Evolutionary conservation across 768 basidiomycete genomes (phyloP).

Genomic region (Pleurotus djamor): DNA sequence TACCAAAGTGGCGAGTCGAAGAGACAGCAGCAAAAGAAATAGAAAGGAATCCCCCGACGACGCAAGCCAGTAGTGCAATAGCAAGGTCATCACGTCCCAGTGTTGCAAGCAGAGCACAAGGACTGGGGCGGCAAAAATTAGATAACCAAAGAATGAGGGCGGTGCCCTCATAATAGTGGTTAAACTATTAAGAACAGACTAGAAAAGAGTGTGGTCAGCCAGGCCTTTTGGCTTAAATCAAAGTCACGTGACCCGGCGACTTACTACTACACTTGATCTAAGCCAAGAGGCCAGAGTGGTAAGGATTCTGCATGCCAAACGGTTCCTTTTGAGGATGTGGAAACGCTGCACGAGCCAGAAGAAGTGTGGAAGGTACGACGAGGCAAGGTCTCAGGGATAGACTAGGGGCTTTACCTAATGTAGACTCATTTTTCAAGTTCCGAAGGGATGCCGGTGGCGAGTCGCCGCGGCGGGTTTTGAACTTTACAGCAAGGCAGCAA

Average conservation of each 20-base stretch:
- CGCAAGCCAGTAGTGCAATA: slow-evolving; percentile 55
- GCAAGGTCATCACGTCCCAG: slow-evolving; percentile 53
- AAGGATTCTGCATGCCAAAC: no score
- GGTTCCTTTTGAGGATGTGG: no score
- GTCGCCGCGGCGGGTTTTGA: not conserved
- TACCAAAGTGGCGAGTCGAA: not conserved
- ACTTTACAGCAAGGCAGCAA: no score
- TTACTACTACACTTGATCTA: no score
- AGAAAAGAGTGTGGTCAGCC: no score
- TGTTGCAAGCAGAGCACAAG: slow-evolving; percentile 62
- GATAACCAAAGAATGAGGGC: slow-evolving; percentile 52
- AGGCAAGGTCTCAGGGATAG: no score
- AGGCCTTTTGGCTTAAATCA: no score
- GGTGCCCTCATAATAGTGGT: slow-evolving; percentile 60
- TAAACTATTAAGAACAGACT: slow-evolving; percentile 75
- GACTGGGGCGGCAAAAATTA: slow-evolving; percentile 53
- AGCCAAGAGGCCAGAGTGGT: no score
- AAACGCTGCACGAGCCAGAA: no score
- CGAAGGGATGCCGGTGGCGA: not conserved
- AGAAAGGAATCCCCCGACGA: slow-evolving; percentile 51
- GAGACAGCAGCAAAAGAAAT: not conserved
- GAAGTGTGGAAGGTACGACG: no score
- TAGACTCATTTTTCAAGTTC: not conserved
- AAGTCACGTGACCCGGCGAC: no score
- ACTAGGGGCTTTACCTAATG: no score